Evolutionary conservation across 768 basidiomycete genomes (phyloP).

Genomic region (Ephemerocybe angulata): DNA sequence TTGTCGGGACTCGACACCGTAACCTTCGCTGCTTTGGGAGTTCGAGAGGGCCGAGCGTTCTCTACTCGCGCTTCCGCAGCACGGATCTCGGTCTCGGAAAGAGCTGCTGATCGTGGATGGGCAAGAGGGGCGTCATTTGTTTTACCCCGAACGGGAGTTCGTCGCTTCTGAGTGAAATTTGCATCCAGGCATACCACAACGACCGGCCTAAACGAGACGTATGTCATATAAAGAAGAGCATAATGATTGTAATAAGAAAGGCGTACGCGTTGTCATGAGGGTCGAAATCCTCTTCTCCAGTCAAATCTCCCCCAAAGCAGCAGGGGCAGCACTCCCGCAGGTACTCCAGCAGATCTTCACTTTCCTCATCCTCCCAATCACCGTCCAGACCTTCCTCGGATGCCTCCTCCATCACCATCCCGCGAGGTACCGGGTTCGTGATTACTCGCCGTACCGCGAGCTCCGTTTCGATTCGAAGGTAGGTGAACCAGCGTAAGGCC

Average conservation of each 20-base stretch:
- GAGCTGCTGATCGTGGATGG: slow-evolving; percentile 20
- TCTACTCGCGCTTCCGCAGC: slow-evolving; percentile 19
- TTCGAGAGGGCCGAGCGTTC: slow-evolving; percentile 2
- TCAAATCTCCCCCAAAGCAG: neutral
- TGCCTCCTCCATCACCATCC: neutral
- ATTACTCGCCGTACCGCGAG: neutral
- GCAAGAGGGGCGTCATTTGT: slow-evolving; percentile 14
- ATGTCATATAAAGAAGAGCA: neutral
- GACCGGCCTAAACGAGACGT: neutral
- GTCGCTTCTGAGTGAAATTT: slow-evolving; percentile 14
- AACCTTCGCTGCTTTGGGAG: neutral
- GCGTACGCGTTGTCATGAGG: neutral
- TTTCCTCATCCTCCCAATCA: neutral
- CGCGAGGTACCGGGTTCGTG: too few species aligned
- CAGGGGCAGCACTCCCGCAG: neutral
- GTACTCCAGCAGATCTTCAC: neutral
- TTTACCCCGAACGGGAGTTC: slow-evolving; percentile 3
- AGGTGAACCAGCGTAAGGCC: neutral
- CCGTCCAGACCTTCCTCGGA: neutral
- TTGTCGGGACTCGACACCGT: slow-evolving; percentile 7
- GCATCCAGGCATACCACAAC: slow-evolving; percentile 14
- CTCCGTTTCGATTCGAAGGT: neutral
- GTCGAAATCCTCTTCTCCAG: too few species aligned
- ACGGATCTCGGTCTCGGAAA: slow-evolving; percentile 17
- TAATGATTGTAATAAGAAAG: neutral